phyloP scores from a whole-genome alignment of 2,329 filamentous ascomycete genomes.

The Colletotrichum euphorbiae region DNA sequence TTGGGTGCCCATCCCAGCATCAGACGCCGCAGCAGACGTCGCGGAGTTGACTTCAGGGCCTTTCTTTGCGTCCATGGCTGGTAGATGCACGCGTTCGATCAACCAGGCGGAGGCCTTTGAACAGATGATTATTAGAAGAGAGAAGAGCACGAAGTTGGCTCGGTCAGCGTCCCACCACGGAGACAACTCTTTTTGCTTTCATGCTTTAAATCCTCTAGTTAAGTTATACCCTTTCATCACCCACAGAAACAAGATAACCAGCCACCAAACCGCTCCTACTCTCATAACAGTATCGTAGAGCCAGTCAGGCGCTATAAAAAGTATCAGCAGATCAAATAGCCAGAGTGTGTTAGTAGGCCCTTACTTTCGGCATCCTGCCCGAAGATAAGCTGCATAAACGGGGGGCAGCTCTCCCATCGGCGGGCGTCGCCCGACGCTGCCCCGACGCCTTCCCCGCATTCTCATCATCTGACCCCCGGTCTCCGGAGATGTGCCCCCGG shows the following conservation, averaged over 20 bases:
- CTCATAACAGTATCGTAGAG: not conserved
- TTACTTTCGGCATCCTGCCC: constrained; percentile 21
- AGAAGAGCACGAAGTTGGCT: not conserved
- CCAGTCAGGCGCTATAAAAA: not conserved
- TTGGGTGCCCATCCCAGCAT: not conserved
- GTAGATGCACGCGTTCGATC: not conserved
- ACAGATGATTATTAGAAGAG: not conserved
- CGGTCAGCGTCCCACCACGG: not conserved
- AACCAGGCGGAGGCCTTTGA: too few relatives aligned
- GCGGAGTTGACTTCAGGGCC: not conserved
- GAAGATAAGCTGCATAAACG: constrained; percentile 13
- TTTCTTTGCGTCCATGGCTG: constrained; percentile 4
- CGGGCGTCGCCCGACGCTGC: constrained; percentile 1
- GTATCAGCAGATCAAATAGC: constrained; percentile 24
- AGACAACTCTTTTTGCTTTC: not conserved
- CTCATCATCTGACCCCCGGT: not conserved
- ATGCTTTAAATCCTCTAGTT: accelerated
- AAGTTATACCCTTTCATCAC: not conserved
- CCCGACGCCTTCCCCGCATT: constrained; percentile 24
- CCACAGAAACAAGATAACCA: constrained; percentile 11
- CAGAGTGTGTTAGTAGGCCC: not conserved
- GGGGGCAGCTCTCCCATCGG: not conserved
- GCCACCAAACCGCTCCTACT: not conserved
- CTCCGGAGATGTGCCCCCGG: constrained; percentile 9
- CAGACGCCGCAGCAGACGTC: not conserved